These are phyloP conservation scores for Geranium rotundifolium DNA, from an alignment of 345 rosid genomes.

Conservation along the genomic window DNA sequence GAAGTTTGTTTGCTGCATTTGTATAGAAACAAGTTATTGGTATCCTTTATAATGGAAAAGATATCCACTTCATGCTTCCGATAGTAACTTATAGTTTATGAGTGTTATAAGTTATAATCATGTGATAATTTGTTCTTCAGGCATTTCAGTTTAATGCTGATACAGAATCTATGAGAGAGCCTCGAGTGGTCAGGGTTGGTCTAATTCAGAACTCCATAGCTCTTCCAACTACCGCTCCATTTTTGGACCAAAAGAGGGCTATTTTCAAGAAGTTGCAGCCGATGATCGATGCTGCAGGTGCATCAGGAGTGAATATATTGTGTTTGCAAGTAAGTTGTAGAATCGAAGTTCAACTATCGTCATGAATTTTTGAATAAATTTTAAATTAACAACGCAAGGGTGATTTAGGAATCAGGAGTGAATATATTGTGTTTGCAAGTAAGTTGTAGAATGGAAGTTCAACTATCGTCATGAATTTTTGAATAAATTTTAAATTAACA, in stretches of 20 bases:
- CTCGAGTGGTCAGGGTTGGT: conserved; percentile 76
- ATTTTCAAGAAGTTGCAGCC: conserved; percentile 62
- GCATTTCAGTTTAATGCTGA: conserved; percentile 63
- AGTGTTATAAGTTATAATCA: too few relatives aligned
- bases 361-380: background rate
- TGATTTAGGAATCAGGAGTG: conserved; percentile 81
- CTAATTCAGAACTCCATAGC: conserved; percentile 77
- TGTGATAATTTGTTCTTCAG: conserved; percentile 24
- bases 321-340: conserved; percentile 57
- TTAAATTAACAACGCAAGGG: too few relatives aligned
- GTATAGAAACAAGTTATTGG: too few relatives aligned
- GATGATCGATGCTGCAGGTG: conserved; percentile 74
- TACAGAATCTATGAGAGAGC: conserved; percentile 56
- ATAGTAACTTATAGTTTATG: background rate
- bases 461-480: background rate
- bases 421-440: conserved; percentile 89
- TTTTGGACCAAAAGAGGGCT: conserved; percentile 54
- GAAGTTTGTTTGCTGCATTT: too few relatives aligned
- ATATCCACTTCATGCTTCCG: conserved; percentile 2
- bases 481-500: background rate
- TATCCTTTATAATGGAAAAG: background rate
- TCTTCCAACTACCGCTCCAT: conserved; percentile 69
- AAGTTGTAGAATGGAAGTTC: background rate
- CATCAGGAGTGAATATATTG: conserved; percentile 79
- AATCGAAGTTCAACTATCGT: background rate